Percentiles rank a stretch among this genome's conserved stretches.
These are phyloP conservation scores for Claviceps lovelessii DNA, from an alignment of 2,329 filamentous ascomycete genomes.

Conservation along the genomic window DNA sequence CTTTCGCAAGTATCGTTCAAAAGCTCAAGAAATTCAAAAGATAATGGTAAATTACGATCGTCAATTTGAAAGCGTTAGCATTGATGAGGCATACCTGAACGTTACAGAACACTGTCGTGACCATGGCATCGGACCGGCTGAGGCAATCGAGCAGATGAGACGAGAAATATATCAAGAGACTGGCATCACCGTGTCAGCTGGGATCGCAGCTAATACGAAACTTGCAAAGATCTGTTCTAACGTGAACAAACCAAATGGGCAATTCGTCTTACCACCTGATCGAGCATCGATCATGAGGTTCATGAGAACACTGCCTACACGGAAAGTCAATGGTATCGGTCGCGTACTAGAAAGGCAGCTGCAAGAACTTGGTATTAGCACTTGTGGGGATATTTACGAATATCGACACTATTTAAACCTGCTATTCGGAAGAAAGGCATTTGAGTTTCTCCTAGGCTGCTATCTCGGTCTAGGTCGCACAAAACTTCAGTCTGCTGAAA, in stretches of 20 bases:
- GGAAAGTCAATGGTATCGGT: slow-evolving; percentile 92
- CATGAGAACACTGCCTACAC: slow-evolving; percentile 67
- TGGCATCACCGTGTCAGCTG: slow-evolving; percentile 79
- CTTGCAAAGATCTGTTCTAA: slow-evolving; percentile 94
- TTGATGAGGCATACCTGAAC: slow-evolving; percentile 93
- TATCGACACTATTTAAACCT: slow-evolving; percentile 59
- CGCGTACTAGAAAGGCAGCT: slow-evolving; percentile 86
- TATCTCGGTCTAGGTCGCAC: slow-evolving; percentile 81
- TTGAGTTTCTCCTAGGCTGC: slow-evolving; percentile 69
- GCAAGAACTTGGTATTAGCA: slow-evolving; percentile 72
- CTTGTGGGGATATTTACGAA: slow-evolving; percentile 73
- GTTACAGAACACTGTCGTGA: slow-evolving; percentile 72
- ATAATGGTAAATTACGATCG: slow-evolving; percentile 80
- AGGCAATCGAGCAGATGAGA: slow-evolving; percentile 65
- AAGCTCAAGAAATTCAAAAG: slow-evolving; percentile 73
- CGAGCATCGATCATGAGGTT: slow-evolving; percentile 66
- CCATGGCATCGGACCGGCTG: slow-evolving; percentile 53
- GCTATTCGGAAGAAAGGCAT: slow-evolving; percentile 85
- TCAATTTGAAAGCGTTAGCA: slow-evolving; percentile 81
- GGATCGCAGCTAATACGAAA: slow-evolving; percentile 85
- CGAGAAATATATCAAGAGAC: slow-evolving; percentile 61
- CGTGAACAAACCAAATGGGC: slow-evolving; percentile 90
- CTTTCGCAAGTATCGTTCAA: slow-evolving; percentile 80
- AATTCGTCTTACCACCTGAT: slow-evolving; percentile 62
- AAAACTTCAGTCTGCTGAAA: slow-evolving; percentile 69